These are phyloP conservation scores for Cladorrhinum samala DNA, from an alignment of 495 filamentous ascomycete species.

Conservation along the genomic window DNA sequence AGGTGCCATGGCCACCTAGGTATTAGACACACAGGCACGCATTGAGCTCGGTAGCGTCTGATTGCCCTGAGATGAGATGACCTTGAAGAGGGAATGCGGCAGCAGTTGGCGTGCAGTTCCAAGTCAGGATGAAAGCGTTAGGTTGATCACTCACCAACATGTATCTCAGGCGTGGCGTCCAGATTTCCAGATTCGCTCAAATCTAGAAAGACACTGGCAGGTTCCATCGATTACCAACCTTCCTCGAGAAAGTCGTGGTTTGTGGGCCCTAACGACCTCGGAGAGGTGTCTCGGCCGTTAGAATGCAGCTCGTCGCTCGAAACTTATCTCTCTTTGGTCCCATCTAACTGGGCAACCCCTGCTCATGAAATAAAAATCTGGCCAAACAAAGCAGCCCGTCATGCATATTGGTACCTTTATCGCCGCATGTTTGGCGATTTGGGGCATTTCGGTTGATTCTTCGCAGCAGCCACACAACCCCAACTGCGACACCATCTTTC, in stretches of 20 bases:
- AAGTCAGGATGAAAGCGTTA: too few species aligned
- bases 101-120: not conserved
- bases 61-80: not conserved
- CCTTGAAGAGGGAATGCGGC: not conserved
- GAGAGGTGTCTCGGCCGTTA: constrained; percentile 20
- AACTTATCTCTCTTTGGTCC: not conserved
- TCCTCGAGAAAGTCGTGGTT: not conserved
- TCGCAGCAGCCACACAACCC: not conserved
- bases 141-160: too few species aligned
- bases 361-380: not conserved
- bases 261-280: not conserved
- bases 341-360: not conserved
- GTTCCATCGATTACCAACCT: not conserved
- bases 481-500: not conserved
- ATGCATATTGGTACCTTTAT: not conserved
- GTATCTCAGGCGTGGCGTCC: too few species aligned
- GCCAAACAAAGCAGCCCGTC: not conserved
- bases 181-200: not conserved
- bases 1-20: too few species aligned
- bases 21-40: not conserved
- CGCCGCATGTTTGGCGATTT: not conserved
- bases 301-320: constrained; percentile 5
- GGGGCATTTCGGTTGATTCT: not conserved
- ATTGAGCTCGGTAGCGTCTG: not conserved
- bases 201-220: not conserved